Evolutionary conservation across 2,329 filamentous ascomycete genomes (phyloP), one percentile per base, ranked within the genome.

Genomic region (Aspergillus unguis): DNA sequence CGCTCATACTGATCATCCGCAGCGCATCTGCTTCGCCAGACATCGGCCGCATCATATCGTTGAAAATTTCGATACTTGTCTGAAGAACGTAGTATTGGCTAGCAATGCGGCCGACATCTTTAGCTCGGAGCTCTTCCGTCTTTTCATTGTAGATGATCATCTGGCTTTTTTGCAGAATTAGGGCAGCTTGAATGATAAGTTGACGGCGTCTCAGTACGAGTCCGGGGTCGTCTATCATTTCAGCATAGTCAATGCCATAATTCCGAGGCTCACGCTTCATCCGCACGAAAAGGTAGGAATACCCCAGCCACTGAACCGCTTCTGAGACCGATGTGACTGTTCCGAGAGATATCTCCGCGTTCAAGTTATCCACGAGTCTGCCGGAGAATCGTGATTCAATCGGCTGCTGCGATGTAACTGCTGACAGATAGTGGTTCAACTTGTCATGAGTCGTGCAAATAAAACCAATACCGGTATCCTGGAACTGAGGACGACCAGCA

Each of bases 91-190:
- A 99, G 67, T 87, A 99, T 70, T 99, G 92, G 70, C 92, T 97
- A 11, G 94, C 94, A 68, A 99, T 99, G 11, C 94, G 86, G 3
- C 94, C 94, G 46, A 97, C 87, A 64, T 99, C 92, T 70, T 99
- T 99, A 55, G 91, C 88, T 54, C 90, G 85, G 6, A 99, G 82
- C 64, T 96, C 92, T 61, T 96, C 92, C 0, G 92, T 99, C 17
- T 80, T 83, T 66, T 97, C 94, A 60, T 99, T 96, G 77, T 92
- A 99, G 52, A 99, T 94, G 64, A 99, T 94, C 95, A 99, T 99
- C 72, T 99, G 94, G 62, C 90, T 95, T 65, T 92, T 82, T 66
- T 96, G 92, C 40, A 99, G 76, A 4, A 90, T 88, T 40, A 86
- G 81, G 0, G 94, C 94, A 26, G 94, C 94, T 62, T 95, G 86